A percentile compares a stretch with the other conserved stretches of the same genome.
These are phyloP conservation scores for Flaveria bidentis DNA, from an alignment of 129 eudicot genomes.

Conservation along the genomic window DNA sequence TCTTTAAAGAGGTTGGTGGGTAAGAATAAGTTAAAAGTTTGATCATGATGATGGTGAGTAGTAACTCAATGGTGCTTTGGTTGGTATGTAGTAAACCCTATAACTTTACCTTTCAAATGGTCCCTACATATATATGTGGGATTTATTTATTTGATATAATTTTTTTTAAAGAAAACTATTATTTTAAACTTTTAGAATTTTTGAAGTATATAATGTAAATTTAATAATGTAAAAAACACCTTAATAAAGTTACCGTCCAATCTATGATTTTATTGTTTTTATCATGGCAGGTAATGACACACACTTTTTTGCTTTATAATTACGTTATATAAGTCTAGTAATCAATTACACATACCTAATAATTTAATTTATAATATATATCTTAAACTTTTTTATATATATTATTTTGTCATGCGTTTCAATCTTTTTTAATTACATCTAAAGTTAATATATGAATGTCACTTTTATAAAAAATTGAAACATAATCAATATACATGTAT, in stretches of 20 bases:
- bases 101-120: neutral
- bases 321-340: too few relatives aligned
- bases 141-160: neutral
- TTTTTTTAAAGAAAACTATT: neutral
- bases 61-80: slow-evolving; percentile 24
- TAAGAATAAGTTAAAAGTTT: slow-evolving; percentile 30
- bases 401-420: too few relatives aligned
- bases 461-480: too few relatives aligned
- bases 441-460: too few relatives aligned
- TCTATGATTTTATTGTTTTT: too few relatives aligned
- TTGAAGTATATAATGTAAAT: neutral
- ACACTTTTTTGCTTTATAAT: neutral
- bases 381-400: too few relatives aligned
- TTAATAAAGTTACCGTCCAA: neutral
- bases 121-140: neutral
- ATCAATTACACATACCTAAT: neutral
- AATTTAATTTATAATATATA: too few relatives aligned
- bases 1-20: slow-evolving; percentile 23
- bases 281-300: neutral
- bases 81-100: slow-evolving; percentile 25
- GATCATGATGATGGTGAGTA: slow-evolving; percentile 18
- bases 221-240: neutral
- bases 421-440: too few relatives aligned
- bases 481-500: neutral
- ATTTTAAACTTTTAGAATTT: neutral